Evolutionary conservation across 768 basidiomycete genomes (phyloP), one percentile per base, ranked within the genome.

Genomic region (Tylopilus plumbeoviolaceoides): DNA sequence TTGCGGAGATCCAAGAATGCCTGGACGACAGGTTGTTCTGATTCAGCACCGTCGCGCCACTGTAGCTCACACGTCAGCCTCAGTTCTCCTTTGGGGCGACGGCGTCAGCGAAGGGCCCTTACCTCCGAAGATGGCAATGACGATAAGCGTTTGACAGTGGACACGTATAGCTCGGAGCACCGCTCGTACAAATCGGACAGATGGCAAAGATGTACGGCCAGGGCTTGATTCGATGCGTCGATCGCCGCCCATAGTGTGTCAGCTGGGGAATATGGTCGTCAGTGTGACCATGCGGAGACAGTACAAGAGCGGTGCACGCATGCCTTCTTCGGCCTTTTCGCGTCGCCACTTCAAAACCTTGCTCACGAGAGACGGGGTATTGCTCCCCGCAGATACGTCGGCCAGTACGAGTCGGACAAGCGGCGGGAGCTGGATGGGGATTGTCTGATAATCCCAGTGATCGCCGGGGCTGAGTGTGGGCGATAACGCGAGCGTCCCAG

Each of bases 311-410:
- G 33, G 31, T 41, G 49, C 31, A 28, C 36, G 25, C 52, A 51
- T 57, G 82, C 90, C 85, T 67, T 81, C 73, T 30, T 70, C 73
- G 14, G 73, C 69, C 42, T 86, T 76, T 40, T 84, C 80, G 61
- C 82, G 80, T 40, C 90, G 81, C 95, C 95, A 98, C 61, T 83
- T 84, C 57, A 97, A 72, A 4, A 99, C 97, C 68, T 91, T 86
- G 28, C 91, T 84, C 11, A 95, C 93, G 39, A 98, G 82, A 39
- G 91, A 91, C 2, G 97, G 97, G 2, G 97, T 98, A 63, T 98
- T 91, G 59, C 90, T 95, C 10, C 97, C 97, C 9, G 90, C 92
- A 62, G 97, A 91, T 15, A 98, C 93, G 65, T 99, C 97, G 23
- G 95, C 97, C 20, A 99, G 78, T 72, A 98, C 79, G 33, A 99